Evolutionary conservation across 805 yeast species (phyloP), one percentile per base, ranked within the genome.

Genomic region (Yarrowia alimentaria): DNA sequence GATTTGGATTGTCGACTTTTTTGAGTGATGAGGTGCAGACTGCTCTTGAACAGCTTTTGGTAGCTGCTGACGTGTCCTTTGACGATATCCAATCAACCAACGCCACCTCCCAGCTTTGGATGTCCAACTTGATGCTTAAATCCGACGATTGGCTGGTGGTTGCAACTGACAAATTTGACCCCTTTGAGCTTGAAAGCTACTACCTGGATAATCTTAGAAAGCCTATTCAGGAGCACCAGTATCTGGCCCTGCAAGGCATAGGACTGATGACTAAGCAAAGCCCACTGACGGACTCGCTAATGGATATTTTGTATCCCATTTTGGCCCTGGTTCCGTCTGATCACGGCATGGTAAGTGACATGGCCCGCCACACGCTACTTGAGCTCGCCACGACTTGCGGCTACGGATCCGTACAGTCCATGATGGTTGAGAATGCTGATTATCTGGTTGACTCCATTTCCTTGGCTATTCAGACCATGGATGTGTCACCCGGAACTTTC

Each of bases 381-480:
- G 68, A 77, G 3, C 67, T 90, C 5, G 76, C 86, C 0, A 56
- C 64, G 8, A 62, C 69, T 4, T 67, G 80, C 10, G 83, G 81
- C 54, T 65, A 65, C 48, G 63, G 66, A 12, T 78, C 87, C 0
- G 64, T 90, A 2, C 68, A 68, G 25, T 64, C 65, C 3, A 61
- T 91, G 53, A 71, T 93, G 1, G 59, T 73, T 28, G 79, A 78
- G 19, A 91, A 89, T 62, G 74, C 80, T 52, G 96, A 91, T 59
- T 90, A 90, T 61, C 65, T 91, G 14, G 69, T 89, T 12, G 97
- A 93, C 61, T 68, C 88, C 0, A 69, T 89, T n/a, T 83, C 95
- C 3, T 65, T 80, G 21, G 77, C 76, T 55, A 68, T 93, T 49
- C 79, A 87, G 20, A 77, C 84, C 2, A 80, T 89, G 5, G 72